Conservation (phyloP, 257 asterid genomes). For the Solanum tacnaense region DNA sequence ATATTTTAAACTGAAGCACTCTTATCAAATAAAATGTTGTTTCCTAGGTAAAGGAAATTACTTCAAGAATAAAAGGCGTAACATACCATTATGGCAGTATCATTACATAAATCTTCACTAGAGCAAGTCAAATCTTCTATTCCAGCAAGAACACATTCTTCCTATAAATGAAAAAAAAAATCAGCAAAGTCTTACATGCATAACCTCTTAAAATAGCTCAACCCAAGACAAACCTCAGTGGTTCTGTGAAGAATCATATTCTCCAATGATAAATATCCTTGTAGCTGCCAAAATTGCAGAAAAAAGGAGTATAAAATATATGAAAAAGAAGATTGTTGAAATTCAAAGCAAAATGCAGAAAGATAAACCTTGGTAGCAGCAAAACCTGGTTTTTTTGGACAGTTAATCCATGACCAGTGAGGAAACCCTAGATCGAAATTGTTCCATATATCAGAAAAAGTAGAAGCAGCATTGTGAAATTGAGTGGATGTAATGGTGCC, state of each 20-base stretch:
- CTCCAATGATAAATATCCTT: constrained; percentile 65
- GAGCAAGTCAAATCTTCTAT: constrained; percentile 31
- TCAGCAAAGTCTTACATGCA: background rate
- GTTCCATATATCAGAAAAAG: constrained; percentile 54
- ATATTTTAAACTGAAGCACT: background rate
- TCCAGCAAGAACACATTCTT: constrained; percentile 15
- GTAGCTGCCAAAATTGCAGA: constrained; percentile 17
- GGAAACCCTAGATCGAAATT: constrained; percentile 50
- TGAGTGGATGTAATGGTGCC: constrained; percentile 51
- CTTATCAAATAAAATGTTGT: background rate
- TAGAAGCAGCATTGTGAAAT: constrained; percentile 43
- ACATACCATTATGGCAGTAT: constrained; percentile 47
- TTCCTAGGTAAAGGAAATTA: background rate
- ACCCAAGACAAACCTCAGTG: constrained; percentile 30
- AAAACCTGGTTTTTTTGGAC: constrained; percentile 33
- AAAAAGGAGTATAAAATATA: background rate
- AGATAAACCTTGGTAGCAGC: constrained; percentile 21
- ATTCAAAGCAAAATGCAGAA: background rate
- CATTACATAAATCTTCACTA: constrained; percentile 25
- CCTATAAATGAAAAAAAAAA: constrained; percentile 12
- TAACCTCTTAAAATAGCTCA: background rate
- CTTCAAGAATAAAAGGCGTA: background rate
- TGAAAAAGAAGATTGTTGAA: background rate
- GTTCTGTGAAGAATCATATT: constrained; percentile 35
- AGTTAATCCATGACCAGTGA: constrained; percentile 59